Percentiles rank a stretch among this genome's conserved stretches.
Evolutionary conservation across 805 yeast genomes (phyloP).

Genomic region (Kodamaea sagamina): DNA sequence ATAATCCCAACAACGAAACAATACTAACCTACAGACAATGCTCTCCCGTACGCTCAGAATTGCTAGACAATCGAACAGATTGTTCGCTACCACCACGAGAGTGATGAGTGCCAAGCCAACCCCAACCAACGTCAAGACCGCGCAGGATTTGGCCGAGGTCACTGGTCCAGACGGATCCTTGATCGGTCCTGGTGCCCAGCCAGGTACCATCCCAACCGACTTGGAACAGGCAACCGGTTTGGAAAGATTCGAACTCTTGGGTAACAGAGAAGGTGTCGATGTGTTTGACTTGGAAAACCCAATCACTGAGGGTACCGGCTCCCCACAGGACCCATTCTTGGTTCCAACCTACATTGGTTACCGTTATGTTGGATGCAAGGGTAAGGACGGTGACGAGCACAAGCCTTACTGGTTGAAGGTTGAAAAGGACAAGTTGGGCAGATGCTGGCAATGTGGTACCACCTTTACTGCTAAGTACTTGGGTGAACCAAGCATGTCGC

Average conservation of each 20-base stretch:
- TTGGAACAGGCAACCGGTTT: conserved; percentile 97
- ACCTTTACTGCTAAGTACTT: conserved; percentile 86
- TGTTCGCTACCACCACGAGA: conserved; percentile 37
- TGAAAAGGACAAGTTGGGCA: conserved; percentile 74
- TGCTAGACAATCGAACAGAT: conserved; percentile 35
- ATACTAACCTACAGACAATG: conserved; percentile 17
- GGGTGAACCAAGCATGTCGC: conserved; percentile 74
- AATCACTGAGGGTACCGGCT: conserved; percentile 86
- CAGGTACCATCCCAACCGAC: conserved; percentile 88
- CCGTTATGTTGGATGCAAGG: conserved; percentile 97
- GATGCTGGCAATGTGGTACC: conserved; percentile 99
- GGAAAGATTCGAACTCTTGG: conserved; percentile 92
- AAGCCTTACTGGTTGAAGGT: conserved; percentile 91
- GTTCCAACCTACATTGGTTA: conserved; percentile 88
- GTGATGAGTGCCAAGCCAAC: conserved; percentile 35
- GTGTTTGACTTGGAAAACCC: conserved; percentile 88
- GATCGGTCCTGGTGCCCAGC: conserved; percentile 87
- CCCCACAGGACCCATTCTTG: conserved; percentile 83
- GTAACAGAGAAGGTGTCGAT: conserved; percentile 94
- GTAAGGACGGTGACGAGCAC: conserved; percentile 86
- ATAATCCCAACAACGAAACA: too few relatives aligned
- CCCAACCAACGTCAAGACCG: conserved; percentile 51
- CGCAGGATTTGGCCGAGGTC: conserved; percentile 72
- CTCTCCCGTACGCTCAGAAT: conserved; percentile 43
- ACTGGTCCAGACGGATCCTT: conserved; percentile 69